These are phyloP conservation scores for Yamadazyma mexicana DNA, from an alignment of 1,139 yeast species.

Conservation along the genomic window DNA sequence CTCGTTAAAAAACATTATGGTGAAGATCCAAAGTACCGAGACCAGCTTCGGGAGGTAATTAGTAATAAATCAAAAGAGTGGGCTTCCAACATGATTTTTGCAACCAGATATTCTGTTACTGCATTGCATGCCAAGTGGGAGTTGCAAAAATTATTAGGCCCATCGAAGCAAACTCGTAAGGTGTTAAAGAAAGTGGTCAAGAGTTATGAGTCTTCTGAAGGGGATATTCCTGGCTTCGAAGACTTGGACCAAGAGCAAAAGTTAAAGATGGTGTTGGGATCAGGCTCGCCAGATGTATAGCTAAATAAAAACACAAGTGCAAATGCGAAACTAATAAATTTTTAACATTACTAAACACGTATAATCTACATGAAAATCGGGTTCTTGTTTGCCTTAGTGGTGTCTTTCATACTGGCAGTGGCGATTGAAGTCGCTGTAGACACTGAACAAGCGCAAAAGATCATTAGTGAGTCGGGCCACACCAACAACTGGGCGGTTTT, in stretches of 20 bases:
- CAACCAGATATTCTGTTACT: conserved; percentile 28
- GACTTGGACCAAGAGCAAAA: too few species aligned
- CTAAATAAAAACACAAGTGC: too few species aligned
- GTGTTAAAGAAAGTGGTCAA: conserved; percentile 2
- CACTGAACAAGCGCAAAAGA: conserved; percentile 23
- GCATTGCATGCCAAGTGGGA: conserved; percentile 33
- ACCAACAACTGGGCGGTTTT: conserved; percentile 94
- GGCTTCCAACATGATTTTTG: conserved; percentile 50
- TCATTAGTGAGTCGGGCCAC: conserved; percentile 47
- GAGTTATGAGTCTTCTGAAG: neutral
- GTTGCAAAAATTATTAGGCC: conserved; percentile 27
- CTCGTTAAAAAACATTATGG: conserved; percentile 20
- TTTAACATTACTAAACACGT: conserved; percentile 1
- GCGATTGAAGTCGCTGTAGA: conserved; percentile 7
- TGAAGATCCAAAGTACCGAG: conserved; percentile 15
- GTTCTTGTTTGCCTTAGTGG: neutral
- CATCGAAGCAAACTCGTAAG: conserved; percentile 17
- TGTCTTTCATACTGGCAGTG: neutral
- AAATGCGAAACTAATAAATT: neutral
- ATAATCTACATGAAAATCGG: conserved; percentile 5
- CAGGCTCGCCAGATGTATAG: too few species aligned
- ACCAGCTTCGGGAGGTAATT: conserved; percentile 22
- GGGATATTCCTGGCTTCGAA: neutral
- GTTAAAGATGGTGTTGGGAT: too few species aligned
- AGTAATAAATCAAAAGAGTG: conserved; percentile 26